Evolutionary conservation across 352 stramenopile species (phyloP), one percentile per base, ranked within the genome.

Genomic region (Thraustochytrium striatum): DNA sequence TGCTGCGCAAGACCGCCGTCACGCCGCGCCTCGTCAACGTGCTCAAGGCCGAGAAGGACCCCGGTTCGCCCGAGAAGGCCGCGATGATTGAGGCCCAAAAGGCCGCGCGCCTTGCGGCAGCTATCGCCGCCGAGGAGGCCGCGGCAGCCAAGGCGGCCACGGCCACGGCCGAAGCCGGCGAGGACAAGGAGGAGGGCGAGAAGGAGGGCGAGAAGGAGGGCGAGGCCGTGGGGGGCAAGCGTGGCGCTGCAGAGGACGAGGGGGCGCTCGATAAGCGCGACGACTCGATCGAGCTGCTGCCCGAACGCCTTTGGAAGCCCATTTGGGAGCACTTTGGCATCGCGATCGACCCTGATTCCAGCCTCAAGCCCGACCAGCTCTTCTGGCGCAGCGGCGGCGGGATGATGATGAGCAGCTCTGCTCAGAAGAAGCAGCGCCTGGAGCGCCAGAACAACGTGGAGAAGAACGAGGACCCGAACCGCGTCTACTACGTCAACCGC

Each of bases 1-100:
- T 99, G 38, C 87, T 99, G 2, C 88, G 94, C 81, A 98, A 98
- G 87, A 87, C 41, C 59, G 39, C 39, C 39, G 39, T n/a, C n/a
- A n/a, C n/a, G n/a, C n/a, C n/a, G n/a, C n/a, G n/a, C n/a, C n/a
- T n/a, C n/a, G n/a, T n/a, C n/a, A n/a, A n/a, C n/a, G n/a, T n/a
- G n/a, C n/a, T n/a, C n/a, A n/a, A n/a, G n/a, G n/a, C n/a, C n/a
- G n/a, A n/a, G n/a, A n/a, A 21, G 47, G 25, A 55, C 16, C 47
- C 25, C 47, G 25, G 25, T 55, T 25, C 47, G 47, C 16, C 47
- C 47, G 47, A 55, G 47, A 25, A 55, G 47, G 47, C 16, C 16
- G 47, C 47, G 16, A 25, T 25, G 16, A 25, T 25, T 55, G 47
- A 25, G 16, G 47, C 16, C 16, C 16, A 25, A 55, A 55, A 55